Base-by-base conservation (phyloP, 371 early-diverging fungal genomes). In the Gilbertella persicaria region DNA sequence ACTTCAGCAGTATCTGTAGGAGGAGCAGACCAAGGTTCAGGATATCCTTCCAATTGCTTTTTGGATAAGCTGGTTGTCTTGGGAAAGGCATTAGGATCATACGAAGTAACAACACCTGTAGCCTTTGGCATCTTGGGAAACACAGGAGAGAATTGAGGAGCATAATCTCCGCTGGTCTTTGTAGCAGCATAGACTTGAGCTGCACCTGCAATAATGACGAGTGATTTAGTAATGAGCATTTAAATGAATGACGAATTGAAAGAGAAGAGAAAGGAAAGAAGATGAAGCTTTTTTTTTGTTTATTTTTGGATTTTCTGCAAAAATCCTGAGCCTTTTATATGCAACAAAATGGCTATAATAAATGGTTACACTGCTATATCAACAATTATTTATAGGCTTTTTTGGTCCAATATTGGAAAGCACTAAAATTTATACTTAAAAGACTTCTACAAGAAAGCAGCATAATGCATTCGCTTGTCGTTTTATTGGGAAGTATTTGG, bases 21-120 rank as follows among this genome's bases (percentile, higher is more conserved):
- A 28, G 78, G 71, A 0, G 58, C 35, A 16, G 20, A 33, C 74
- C 73, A 77, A 10, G 66, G 55, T 30, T 55, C 53, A 38, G 78
- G 78, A 28, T 77, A 77, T 7, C 59, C 67, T 23, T 28, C 17
- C 26, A 58, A 38, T 1, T 25, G 21, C 2, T 35, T 12, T 2
- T 44, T 41, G 14, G 53, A 21, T 26, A 60, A 39, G n/a, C 38
- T 5, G 23, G 20, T 10, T 16, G 51, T 23, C 12, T 35, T 41
- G 19, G 53, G 16, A 17, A 53, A 53, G 23, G 53, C 49, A 12
- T 44, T 50, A 30, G 30, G 21, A 25, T 60, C 48, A 7, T 60
- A 60, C 1, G 33, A 1, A 20, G 40, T 46, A 16, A 52, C 53
- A 19, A 58, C 52, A 33, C 42, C 53, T 4, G 52, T 51, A 12